Conservation (phyloP, 495 filamentous ascomycete genomes). For the Xylaria longipes region DNA sequence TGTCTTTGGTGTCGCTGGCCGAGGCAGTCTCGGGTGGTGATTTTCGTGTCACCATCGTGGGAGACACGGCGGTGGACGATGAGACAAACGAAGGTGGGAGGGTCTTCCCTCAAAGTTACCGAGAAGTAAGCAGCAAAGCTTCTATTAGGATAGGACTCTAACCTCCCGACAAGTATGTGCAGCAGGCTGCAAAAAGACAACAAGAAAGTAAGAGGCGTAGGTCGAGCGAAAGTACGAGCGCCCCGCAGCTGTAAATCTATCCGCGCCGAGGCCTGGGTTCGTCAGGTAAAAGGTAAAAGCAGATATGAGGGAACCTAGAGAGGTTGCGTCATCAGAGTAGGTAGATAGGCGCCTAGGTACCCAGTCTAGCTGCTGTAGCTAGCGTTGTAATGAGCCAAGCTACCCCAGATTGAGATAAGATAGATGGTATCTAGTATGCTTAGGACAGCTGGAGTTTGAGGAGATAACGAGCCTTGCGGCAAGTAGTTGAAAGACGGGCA, state of each 20-base stretch:
- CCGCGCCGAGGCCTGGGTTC: background rate
- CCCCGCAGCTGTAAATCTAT: background rate
- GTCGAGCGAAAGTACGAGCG: constrained; percentile 4
- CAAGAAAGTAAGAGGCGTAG: background rate
- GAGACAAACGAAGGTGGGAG: background rate
- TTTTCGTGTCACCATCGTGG: constrained; percentile 49
- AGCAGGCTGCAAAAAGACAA: background rate
- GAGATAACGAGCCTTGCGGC: background rate
- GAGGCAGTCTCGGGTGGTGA: constrained; percentile 40
- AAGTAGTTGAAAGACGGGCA: background rate
- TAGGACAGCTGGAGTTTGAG: background rate
- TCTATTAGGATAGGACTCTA: background rate
- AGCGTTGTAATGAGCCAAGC: constrained; percentile 4
- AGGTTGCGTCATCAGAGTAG: constrained; percentile 27
- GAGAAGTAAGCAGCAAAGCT: background rate
- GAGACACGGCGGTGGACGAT: background rate
- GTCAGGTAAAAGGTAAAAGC: constrained; percentile 8
- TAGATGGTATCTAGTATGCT: background rate
- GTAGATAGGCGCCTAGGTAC: constrained; percentile 3
- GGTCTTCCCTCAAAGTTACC: background rate
- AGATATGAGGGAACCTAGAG: constrained; percentile 6
- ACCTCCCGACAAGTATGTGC: background rate
- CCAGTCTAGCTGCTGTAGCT: background rate
- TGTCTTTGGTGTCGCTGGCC: constrained; percentile 32
- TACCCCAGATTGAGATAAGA: constrained; percentile 11